Percentiles rank a stretch among this genome's conserved stretches.
These are phyloP conservation scores for Cynanchum wilfordii DNA, from an alignment of 257 asterid genomes.

Conservation along the genomic window DNA sequence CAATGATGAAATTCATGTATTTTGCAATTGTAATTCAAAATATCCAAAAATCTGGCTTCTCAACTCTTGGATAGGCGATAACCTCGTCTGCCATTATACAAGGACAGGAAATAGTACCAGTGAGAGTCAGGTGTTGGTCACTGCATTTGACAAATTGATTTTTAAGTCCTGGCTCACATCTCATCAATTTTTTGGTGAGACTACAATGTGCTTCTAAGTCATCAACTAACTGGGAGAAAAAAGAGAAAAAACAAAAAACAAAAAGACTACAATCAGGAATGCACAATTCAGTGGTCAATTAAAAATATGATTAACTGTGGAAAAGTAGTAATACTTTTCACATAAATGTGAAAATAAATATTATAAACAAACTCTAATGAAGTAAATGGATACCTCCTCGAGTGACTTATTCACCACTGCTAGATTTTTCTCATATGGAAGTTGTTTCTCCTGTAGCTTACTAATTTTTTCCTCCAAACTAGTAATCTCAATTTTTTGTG, in stretches of 20 bases:
- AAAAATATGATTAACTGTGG: neutral
- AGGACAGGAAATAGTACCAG: constrained; percentile 20
- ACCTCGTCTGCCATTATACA: neutral
- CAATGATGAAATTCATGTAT: neutral
- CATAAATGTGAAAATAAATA: neutral
- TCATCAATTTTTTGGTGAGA: constrained; percentile 34
- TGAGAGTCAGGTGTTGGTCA: constrained; percentile 27
- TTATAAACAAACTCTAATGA: constrained; percentile 3
- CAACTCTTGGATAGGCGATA: neutral
- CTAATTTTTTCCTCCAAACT: constrained; percentile 49
- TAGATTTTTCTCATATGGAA: constrained; percentile 45
- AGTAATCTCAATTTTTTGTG: constrained; percentile 70
- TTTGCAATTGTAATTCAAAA: neutral
- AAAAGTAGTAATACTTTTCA: neutral
- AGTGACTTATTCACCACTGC: constrained; percentile 54
- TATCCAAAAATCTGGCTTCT: neutral
- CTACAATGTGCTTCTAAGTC: constrained; percentile 56
- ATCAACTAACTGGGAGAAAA: constrained; percentile 57
- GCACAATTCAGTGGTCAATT: neutral
- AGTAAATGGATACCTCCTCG: constrained; percentile 51
- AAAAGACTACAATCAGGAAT: neutral
- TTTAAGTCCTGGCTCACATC: constrained; percentile 37
- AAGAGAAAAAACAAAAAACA: neutral
- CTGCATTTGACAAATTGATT: constrained; percentile 37
- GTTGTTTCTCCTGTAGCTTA: constrained; percentile 58